A percentile compares a stretch with the other conserved stretches of the same genome.
phyloP scores from a whole-genome alignment of 169 alveolate genomes.

The Perkinsus marinus region DNA sequence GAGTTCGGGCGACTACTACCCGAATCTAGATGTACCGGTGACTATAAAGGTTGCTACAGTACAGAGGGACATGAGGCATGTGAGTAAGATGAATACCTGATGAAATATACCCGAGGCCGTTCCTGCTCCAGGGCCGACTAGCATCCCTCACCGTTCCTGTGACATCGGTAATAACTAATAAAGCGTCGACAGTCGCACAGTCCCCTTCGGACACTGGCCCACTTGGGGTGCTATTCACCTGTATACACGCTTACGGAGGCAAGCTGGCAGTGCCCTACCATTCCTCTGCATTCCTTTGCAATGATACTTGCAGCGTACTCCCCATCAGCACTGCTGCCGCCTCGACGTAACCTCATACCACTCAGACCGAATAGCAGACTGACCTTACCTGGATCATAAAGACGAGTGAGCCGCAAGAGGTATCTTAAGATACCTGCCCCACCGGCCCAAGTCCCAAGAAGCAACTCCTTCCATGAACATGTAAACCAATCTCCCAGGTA shows the following conservation, averaged over 20 bases:
- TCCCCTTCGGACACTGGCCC: not conserved
- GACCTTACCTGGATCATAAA: not conserved
- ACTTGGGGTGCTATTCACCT: not conserved
- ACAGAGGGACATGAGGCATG: not conserved
- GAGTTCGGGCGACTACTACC: not conserved
- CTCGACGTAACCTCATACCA: not conserved
- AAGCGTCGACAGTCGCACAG: not conserved
- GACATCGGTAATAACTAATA: not conserved
- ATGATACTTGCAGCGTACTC: not conserved
- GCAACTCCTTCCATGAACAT: not conserved
- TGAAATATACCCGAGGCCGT: not conserved
- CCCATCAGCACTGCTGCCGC: not conserved
- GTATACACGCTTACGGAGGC: not conserved
- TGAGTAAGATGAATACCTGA: not conserved
- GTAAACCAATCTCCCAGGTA: not conserved
- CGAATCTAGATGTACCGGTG: not conserved
- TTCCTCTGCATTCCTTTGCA: not conserved
- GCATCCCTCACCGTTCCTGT: not conserved
- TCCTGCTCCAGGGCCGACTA: too few species aligned
- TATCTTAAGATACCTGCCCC: not conserved
- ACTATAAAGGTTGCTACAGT: not conserved
- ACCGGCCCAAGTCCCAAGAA: not conserved
- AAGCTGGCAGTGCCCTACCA: not conserved
- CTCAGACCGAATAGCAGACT: not conserved
- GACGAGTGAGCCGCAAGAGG: not conserved